Conservation (phyloP, 2,329 filamentous ascomycete genomes). For the Calonectria pseudoreteaudii region DNA sequence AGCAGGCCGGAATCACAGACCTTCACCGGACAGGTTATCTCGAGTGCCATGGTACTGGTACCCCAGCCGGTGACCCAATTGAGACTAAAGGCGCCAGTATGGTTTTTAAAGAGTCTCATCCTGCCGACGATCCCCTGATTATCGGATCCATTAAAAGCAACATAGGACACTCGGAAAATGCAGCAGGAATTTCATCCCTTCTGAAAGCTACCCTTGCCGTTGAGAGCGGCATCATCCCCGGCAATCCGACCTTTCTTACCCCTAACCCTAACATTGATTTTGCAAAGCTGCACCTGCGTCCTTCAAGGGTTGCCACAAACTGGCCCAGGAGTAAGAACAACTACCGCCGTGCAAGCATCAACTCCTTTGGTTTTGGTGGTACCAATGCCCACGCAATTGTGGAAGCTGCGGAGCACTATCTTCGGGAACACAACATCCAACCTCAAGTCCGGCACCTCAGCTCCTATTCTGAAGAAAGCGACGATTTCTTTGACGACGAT, state of each 20-base stretch:
- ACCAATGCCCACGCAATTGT: constrained; percentile 56
- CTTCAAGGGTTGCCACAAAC: constrained; percentile 44
- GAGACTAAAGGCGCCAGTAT: constrained; percentile 46
- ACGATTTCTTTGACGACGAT: background rate
- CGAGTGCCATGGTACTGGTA: constrained; percentile 56
- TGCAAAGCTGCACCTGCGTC: constrained; percentile 14
- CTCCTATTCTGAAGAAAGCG: background rate
- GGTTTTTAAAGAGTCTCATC: constrained; percentile 38
- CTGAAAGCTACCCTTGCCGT: constrained; percentile 46
- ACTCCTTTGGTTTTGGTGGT: constrained; percentile 58
- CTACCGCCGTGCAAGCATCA: constrained; percentile 46
- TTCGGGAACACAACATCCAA: background rate
- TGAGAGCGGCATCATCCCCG: constrained; percentile 42
- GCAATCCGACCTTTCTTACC: constrained; percentile 50
- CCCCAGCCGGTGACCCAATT: constrained; percentile 51
- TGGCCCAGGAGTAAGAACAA: constrained; percentile 50
- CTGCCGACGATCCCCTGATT: constrained; percentile 30
- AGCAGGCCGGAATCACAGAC: constrained; percentile 39
- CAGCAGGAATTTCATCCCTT: constrained; percentile 44
- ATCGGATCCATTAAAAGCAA: constrained; percentile 50
- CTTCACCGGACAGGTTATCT: constrained; percentile 44
- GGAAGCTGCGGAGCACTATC: constrained; percentile 28
- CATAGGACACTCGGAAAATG: constrained; percentile 46
- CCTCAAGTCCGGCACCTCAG: background rate
- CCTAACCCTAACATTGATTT: constrained; percentile 53